phyloP scores from a whole-genome alignment of 179 eudicot genomes.

The Camellia oleifera region DNA sequence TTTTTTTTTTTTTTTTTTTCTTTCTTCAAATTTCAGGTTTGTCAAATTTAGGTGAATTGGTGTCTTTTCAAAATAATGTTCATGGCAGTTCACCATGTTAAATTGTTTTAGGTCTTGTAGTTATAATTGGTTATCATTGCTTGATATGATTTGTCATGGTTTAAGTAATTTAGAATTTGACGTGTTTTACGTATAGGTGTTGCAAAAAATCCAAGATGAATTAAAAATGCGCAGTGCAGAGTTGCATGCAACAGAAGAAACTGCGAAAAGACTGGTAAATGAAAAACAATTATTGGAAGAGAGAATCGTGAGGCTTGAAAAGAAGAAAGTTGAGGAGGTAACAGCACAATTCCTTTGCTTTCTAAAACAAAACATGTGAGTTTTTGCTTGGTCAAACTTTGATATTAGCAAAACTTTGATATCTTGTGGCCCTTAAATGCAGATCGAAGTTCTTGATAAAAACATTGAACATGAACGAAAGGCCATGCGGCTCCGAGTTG shows the following conservation, averaged over 20 bases:
- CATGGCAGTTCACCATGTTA: background rate
- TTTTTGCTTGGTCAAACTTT: conserved; percentile 1
- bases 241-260: conserved; percentile 70
- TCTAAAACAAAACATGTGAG: background rate
- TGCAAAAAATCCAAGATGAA: conserved; percentile 69
- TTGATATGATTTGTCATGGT: background rate
- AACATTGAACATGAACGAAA: conserved; percentile 60
- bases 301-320: conserved; percentile 59
- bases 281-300: conserved; percentile 73
- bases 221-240: conserved; percentile 59
- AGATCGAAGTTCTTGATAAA: conserved; percentile 52
- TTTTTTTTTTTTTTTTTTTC: background rate
- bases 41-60: background rate
- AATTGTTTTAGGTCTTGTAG: background rate
- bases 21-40: background rate
- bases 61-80: background rate
- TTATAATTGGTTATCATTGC: background rate
- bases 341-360: background rate
- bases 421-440: conserved; percentile 23
- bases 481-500: conserved; percentile 42
- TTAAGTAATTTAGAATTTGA: background rate
- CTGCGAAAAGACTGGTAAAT: conserved; percentile 54
- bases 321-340: conserved; percentile 64
- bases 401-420: background rate
- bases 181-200: conserved; percentile 36